phyloP scores from a whole-genome alignment of 2,329 filamentous ascomycete species.

The Albifimbria verrucaria region DNA sequence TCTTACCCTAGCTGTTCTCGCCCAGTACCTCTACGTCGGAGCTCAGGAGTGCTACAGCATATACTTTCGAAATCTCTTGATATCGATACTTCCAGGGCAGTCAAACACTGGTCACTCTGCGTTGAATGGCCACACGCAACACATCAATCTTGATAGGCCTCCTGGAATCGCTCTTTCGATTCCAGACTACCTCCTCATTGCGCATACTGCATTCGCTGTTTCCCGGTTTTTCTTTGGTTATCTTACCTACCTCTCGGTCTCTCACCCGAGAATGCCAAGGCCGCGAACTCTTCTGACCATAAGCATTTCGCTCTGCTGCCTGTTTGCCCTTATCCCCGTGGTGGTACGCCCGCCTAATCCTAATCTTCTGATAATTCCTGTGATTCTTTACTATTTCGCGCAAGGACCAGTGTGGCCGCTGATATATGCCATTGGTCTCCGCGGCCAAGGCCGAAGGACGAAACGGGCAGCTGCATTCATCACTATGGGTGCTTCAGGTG shows the following conservation, averaged over 20 bases:
- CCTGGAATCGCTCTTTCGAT: constrained; percentile 50
- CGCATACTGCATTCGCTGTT: constrained; percentile 68
- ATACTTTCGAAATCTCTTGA: constrained; percentile 54
- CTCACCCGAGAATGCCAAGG: constrained; percentile 50
- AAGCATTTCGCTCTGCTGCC: constrained; percentile 57
- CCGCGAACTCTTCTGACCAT: constrained; percentile 68
- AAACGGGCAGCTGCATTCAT: constrained; percentile 77
- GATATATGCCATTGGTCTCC: constrained; percentile 74
- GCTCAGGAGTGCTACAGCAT: constrained; percentile 65
- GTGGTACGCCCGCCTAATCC: constrained; percentile 41
- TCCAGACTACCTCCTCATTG: constrained; percentile 67
- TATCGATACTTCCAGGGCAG: constrained; percentile 32
- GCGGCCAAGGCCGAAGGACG: constrained; percentile 75
- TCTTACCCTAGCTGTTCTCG: constrained; percentile 67
- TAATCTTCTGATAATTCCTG: constrained; percentile 54
- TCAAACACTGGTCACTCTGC: constrained; percentile 15
- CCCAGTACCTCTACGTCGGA: constrained; percentile 78
- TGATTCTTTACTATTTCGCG: constrained; percentile 72
- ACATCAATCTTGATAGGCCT: constrained; percentile 30
- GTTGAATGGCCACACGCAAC: constrained; percentile 16
- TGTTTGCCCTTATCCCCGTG: constrained; percentile 49
- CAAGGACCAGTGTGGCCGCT: constrained; percentile 82
- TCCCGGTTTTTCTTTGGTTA: constrained; percentile 68
- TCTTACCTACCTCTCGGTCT: constrained; percentile 57
- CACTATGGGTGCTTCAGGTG: constrained; percentile 71